These are phyloP conservation scores for Allium cepa DNA, from an alignment of 106 monocot genomes.

Conservation along the genomic window DNA sequence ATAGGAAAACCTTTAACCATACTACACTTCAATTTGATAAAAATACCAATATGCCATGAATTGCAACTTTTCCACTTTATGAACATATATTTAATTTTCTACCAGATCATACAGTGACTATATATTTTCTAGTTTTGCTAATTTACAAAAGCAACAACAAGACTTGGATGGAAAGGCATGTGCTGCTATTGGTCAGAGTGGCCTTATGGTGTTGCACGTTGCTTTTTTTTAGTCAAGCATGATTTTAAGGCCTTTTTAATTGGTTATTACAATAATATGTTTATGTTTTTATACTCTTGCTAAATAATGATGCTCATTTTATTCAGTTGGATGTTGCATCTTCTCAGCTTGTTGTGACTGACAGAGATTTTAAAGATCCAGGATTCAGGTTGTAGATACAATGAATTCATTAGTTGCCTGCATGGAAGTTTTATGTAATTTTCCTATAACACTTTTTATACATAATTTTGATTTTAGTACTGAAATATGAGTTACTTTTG, in stretches of 20 bases:
- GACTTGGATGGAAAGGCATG: slow-evolving; percentile 70
- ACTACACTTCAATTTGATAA: too few relatives aligned
- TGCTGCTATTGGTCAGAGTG: slow-evolving; percentile 69
- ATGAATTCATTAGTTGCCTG: slow-evolving; percentile 79
- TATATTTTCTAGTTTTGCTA: slow-evolving; percentile 49
- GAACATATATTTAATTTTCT: too few relatives aligned
- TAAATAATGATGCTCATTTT: background rate
- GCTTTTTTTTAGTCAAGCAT: slow-evolving; percentile 38
- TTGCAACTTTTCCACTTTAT: too few relatives aligned
- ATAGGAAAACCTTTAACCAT: too few relatives aligned
- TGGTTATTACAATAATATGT: background rate
- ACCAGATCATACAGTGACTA: background rate
- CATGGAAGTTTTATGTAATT: too few relatives aligned
- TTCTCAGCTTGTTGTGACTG: slow-evolving; percentile 90
- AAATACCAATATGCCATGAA: too few relatives aligned
- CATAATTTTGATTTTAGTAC: too few relatives aligned
- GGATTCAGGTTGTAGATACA: slow-evolving; percentile 74
- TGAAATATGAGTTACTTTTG: too few relatives aligned
- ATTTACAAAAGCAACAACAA: slow-evolving; percentile 56
- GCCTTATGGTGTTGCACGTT: slow-evolving; percentile 69
- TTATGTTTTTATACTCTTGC: background rate
- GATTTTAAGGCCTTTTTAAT: background rate
- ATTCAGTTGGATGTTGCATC: slow-evolving; percentile 88
- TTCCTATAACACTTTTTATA: too few relatives aligned
- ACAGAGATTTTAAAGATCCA: slow-evolving; percentile 74